Conservation (phyloP, 148 eudicot species). For the Amaranthus palmeri region DNA sequence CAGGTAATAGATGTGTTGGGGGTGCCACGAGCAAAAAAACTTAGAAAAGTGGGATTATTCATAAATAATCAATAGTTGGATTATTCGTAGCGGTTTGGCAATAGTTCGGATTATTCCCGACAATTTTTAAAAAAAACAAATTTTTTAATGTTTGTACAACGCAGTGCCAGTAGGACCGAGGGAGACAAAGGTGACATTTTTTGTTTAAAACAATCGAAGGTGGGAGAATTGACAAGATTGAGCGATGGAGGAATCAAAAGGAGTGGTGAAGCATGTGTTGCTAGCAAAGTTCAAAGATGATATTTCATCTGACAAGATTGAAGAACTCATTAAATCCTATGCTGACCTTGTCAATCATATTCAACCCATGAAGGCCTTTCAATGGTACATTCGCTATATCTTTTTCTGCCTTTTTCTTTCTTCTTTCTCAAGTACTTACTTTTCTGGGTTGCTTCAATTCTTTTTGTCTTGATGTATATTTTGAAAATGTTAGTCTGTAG, state of each 20-base stretch:
- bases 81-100: too few species aligned
- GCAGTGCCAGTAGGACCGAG: too few species aligned
- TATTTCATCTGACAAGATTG: slow-evolving; percentile 38
- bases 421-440: background rate
- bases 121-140: too few species aligned
- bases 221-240: background rate
- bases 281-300: slow-evolving; percentile 65
- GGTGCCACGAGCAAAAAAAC: too few species aligned
- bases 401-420: too few species aligned
- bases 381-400: too few species aligned
- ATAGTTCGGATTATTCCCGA: too few species aligned
- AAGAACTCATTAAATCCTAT: slow-evolving; percentile 51
- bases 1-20: too few species aligned
- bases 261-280: slow-evolving; percentile 62
- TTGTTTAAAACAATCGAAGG: background rate
- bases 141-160: too few species aligned
- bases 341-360: slow-evolving; percentile 63
- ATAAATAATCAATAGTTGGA: too few species aligned
- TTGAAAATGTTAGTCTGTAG: background rate
- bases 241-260: slow-evolving; percentile 34
- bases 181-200: too few species aligned
- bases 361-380: slow-evolving; percentile 59
- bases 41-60: too few species aligned
- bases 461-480: background rate
- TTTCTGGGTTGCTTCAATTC: background rate